phyloP scores from a whole-genome alignment of 768 basidiomycete genomes.

The Crepidotus variabilis region DNA sequence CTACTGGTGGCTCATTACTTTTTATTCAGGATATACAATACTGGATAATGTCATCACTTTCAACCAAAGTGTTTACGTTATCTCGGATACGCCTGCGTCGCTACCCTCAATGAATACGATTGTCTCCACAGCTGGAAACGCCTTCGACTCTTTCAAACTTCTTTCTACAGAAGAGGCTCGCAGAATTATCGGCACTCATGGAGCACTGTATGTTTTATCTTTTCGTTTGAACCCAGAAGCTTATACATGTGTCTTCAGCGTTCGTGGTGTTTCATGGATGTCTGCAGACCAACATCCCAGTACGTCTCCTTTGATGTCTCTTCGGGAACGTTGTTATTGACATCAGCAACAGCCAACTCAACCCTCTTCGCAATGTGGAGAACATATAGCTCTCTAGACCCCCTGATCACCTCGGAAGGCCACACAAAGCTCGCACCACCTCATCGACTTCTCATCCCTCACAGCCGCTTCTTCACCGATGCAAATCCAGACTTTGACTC shows the following conservation, averaged over 20 bases:
- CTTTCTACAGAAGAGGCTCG: conserved; percentile 49
- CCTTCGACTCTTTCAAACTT: conserved; percentile 54
- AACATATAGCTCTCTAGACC: conserved; percentile 63
- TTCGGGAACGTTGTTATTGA: conserved; percentile 9
- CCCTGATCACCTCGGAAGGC: conserved; percentile 37
- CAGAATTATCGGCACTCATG: conserved; percentile 43
- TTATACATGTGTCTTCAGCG: conserved; percentile 28
- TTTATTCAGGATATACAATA: conserved; percentile 70
- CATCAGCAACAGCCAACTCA: conserved; percentile 49
- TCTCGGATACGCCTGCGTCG: conserved; percentile 59
- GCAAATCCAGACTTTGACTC: conserved; percentile 30
- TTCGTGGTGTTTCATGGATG: conserved; percentile 71
- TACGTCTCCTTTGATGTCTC: conserved; percentile 25
- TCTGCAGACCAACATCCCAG: conserved; percentile 49
- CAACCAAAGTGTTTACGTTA: conserved; percentile 70
- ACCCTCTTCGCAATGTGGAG: conserved; percentile 78
- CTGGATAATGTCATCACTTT: conserved; percentile 78
- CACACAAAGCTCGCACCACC: conserved; percentile 58
- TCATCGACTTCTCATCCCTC: conserved; percentile 71
- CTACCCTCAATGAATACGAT: conserved; percentile 58
- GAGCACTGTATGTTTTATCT: conserved; percentile 44
- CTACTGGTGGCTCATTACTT: neutral
- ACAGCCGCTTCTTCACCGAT: conserved; percentile 58
- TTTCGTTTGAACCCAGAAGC: neutral
- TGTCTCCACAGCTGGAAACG: conserved; percentile 34